Percentiles rank a stretch among this genome's conserved stretches.
These are phyloP conservation scores for Coleophoma eucalyptorum DNA, from an alignment of 2,329 filamentous ascomycete species.

Conservation along the genomic window DNA sequence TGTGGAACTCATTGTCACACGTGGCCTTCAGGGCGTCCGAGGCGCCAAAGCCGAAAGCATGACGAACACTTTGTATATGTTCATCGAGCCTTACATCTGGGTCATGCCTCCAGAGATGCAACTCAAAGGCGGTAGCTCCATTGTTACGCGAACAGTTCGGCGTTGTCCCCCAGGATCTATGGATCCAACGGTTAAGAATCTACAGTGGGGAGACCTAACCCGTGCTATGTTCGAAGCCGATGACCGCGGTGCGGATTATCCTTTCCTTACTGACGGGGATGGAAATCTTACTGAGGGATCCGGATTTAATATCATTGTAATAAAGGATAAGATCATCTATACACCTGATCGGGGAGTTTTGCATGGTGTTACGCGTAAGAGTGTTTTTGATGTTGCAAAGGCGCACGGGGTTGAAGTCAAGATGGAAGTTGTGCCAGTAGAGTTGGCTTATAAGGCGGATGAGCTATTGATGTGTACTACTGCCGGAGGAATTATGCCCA, in stretches of 20 bases:
- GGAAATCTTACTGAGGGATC: slow-evolving; percentile 45
- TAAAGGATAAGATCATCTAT: slow-evolving; percentile 40
- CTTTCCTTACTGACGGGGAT: slow-evolving; percentile 47
- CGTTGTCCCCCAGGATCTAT: slow-evolving; percentile 40
- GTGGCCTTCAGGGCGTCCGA: slow-evolving; percentile 39
- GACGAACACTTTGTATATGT: slow-evolving; percentile 41
- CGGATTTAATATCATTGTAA: slow-evolving; percentile 42
- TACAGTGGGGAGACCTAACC: slow-evolving; percentile 46
- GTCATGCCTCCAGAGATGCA: slow-evolving; percentile 43
- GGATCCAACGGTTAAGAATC: slow-evolving; percentile 48
- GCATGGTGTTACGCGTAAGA: slow-evolving; percentile 44
- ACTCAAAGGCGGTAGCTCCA: slow-evolving; percentile 32
- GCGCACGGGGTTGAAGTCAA: slow-evolving; percentile 29
- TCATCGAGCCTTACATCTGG: slow-evolving; percentile 45
- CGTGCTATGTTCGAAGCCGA: slow-evolving; percentile 40
- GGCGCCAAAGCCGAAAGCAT: slow-evolving; percentile 29
- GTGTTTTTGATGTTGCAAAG: slow-evolving; percentile 39
- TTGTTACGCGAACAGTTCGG: slow-evolving; percentile 41
- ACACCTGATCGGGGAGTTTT: slow-evolving; percentile 44
- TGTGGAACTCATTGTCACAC: slow-evolving; percentile 46
- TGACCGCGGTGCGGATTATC: slow-evolving; percentile 42
- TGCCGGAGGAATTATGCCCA: slow-evolving; percentile 49
- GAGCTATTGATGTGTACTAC: slow-evolving; percentile 51
- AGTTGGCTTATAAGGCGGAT: slow-evolving; percentile 36
- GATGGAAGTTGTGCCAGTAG: slow-evolving; percentile 37